Conservation (phyloP, 768 basidiomycete species). For the Gymnopilus junonius region DNA sequence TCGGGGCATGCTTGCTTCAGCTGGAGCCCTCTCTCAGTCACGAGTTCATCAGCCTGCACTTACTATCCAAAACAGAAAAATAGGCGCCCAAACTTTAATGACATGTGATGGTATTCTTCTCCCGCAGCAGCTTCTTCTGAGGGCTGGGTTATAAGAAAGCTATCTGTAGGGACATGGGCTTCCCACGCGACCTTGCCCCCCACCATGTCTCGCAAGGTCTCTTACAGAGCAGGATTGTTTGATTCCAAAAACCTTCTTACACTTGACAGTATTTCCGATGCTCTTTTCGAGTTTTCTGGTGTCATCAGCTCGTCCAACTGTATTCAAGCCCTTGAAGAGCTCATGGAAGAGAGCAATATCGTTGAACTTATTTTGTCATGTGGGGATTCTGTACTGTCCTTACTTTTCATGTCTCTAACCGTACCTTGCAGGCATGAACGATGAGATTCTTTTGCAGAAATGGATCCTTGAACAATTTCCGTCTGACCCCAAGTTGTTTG, state of each 20-base stretch:
- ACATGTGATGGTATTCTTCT: constrained; percentile 14
- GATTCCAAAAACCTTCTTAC: constrained; percentile 17
- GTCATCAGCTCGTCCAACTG: constrained; percentile 28
- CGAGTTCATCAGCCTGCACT: neutral
- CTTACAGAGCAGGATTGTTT: constrained; percentile 20
- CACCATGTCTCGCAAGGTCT: constrained; percentile 29
- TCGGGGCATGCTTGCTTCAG: neutral
- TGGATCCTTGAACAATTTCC: constrained; percentile 41
- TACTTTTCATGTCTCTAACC: neutral
- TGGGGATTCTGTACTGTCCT: constrained; percentile 6
- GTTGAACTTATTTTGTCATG: constrained; percentile 31
- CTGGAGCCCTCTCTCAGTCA: neutral
- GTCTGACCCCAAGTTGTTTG: neutral
- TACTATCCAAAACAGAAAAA: neutral
- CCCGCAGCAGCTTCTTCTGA: constrained; percentile 13
- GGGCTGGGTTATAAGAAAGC: constrained; percentile 9
- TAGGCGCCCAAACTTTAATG: constrained; percentile 12
- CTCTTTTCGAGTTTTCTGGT: constrained; percentile 22
- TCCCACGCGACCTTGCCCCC: neutral
- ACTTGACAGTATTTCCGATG: constrained; percentile 20
- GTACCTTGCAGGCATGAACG: constrained; percentile 10
- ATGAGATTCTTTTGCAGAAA: constrained; percentile 3
- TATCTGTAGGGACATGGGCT: neutral
- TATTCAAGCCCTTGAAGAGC: constrained; percentile 20
- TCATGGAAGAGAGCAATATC: constrained; percentile 24